phyloP scores from a whole-genome alignment of 345 rosid genomes.

The Populus simonii region DNA sequence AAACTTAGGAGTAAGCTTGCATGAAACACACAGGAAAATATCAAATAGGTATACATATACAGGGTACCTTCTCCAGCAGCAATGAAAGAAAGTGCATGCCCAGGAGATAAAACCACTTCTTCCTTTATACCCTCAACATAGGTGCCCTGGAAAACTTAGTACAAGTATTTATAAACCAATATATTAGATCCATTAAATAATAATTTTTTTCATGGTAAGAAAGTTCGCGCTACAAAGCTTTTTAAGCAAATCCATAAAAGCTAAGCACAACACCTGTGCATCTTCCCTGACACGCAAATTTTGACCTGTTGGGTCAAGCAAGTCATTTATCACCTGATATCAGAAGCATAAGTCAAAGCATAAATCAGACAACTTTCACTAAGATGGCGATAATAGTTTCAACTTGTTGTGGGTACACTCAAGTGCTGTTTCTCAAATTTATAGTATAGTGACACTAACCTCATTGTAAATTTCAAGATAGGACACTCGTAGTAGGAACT shows the following conservation, averaged over 20 bases:
- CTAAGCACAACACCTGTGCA: constrained; percentile 66
- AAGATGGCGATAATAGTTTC: not conserved
- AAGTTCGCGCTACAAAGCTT: not conserved
- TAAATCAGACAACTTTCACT: constrained; percentile 4
- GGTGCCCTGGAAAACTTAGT: constrained; percentile 62
- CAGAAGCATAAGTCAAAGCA: constrained; percentile 21
- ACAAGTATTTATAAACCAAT: not conserved
- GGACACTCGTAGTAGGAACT: constrained; percentile 94
- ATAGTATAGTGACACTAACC: constrained; percentile 41
- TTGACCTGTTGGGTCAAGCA: constrained; percentile 98
- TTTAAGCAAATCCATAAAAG: not conserved
- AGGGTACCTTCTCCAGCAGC: constrained; percentile 96
- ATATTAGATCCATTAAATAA: not conserved
- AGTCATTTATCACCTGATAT: constrained; percentile 94
- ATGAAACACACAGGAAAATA: not conserved
- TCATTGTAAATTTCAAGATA: constrained; percentile 99
- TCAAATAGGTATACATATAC: not conserved
- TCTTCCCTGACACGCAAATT: constrained; percentile 99
- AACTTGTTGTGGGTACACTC: no score
- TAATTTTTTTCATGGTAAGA: not conserved
- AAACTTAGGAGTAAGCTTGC: constrained; percentile 7
- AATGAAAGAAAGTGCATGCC: constrained; percentile 95
- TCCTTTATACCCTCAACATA: constrained; percentile 99
- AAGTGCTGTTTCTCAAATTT: not conserved
- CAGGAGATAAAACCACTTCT: constrained; percentile 99